phyloP scores from a whole-genome alignment of 805 yeast genomes.

The Metschnikowia colocasiae region DNA sequence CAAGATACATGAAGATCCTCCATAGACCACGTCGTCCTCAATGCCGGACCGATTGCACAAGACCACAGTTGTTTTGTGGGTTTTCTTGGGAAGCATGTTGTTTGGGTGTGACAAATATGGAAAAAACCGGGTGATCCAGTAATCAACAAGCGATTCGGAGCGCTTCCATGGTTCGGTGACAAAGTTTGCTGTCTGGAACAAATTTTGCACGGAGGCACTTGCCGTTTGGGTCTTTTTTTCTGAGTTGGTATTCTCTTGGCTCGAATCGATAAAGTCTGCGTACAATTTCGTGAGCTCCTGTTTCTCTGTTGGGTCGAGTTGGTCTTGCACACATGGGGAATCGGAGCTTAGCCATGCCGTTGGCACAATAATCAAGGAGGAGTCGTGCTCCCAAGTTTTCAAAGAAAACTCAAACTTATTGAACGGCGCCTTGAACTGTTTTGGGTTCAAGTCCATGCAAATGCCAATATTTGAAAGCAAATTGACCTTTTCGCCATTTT shows the following conservation, averaged over 20 bases:
- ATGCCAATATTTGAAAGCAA: conserved; percentile 64
- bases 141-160: conserved; percentile 39
- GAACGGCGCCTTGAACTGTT: conserved; percentile 78
- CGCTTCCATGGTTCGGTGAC: conserved; percentile 11
- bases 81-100: conserved; percentile 23
- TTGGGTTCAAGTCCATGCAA: conserved; percentile 93
- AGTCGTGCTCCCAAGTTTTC: conserved; percentile 44
- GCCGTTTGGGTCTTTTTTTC: not conserved
- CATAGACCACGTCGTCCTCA: conserved; percentile 66
- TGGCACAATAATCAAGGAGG: conserved; percentile 65
- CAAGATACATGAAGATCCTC: conserved; percentile 59
- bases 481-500: not conserved
- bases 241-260: not conserved
- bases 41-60: conserved; percentile 73
- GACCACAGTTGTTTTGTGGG: conserved; percentile 36
- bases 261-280: not conserved
- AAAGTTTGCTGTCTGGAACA: not conserved
- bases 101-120: conserved; percentile 50
- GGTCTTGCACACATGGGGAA: conserved; percentile 39
- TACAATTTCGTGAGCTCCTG: not conserved
- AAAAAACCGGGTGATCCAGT: conserved; percentile 70
- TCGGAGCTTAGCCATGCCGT: conserved; percentile 77
- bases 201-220: not conserved
- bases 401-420: conserved; percentile 65
- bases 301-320: not conserved